Conservation (phyloP, 2,329 filamentous ascomycete species). For the Orbilia javanica region DNA sequence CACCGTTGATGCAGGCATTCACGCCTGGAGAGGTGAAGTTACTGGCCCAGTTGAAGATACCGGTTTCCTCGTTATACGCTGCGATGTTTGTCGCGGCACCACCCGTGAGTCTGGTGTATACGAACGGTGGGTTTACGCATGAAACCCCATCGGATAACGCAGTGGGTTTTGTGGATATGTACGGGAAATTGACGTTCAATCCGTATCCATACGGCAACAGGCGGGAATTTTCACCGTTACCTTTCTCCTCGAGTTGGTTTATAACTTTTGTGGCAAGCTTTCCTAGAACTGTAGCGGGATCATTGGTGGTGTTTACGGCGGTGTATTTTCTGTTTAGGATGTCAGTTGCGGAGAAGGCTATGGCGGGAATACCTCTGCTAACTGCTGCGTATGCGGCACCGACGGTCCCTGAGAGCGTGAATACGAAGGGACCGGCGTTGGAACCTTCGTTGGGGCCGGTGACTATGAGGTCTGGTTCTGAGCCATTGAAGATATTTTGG, state of each 20-base stretch:
- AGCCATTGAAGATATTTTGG: conserved; percentile 68
- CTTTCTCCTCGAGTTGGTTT: conserved; percentile 66
- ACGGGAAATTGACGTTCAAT: conserved; percentile 69
- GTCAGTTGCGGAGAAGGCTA: conserved; percentile 68
- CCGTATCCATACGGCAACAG: conserved; percentile 69
- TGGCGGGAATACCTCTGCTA: conserved; percentile 69
- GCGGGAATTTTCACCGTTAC: conserved; percentile 61
- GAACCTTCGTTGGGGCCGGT: conserved; percentile 72
- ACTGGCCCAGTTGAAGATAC: conserved; percentile 67
- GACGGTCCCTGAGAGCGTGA: conserved; percentile 69
- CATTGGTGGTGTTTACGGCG: conserved; percentile 65
- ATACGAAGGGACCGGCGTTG: conserved; percentile 71
- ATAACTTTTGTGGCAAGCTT: conserved; percentile 67
- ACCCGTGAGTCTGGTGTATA: conserved; percentile 69
- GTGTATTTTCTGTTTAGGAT: conserved; percentile 66
- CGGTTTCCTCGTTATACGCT: conserved; percentile 66
- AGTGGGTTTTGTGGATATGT: conserved; percentile 59
- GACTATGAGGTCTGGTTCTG: conserved; percentile 70
- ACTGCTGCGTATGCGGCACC: conserved; percentile 70
- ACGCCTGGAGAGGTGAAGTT: conserved; percentile 66
- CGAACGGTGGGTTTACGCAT: conserved; percentile 66
- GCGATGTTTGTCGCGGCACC: conserved; percentile 68
- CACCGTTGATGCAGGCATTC: conserved; percentile 70
- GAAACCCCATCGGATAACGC: not conserved
- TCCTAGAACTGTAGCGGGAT: conserved; percentile 67